phyloP scores from a whole-genome alignment of 805 yeast species.

The Wickerhamomyces bovis region DNA sequence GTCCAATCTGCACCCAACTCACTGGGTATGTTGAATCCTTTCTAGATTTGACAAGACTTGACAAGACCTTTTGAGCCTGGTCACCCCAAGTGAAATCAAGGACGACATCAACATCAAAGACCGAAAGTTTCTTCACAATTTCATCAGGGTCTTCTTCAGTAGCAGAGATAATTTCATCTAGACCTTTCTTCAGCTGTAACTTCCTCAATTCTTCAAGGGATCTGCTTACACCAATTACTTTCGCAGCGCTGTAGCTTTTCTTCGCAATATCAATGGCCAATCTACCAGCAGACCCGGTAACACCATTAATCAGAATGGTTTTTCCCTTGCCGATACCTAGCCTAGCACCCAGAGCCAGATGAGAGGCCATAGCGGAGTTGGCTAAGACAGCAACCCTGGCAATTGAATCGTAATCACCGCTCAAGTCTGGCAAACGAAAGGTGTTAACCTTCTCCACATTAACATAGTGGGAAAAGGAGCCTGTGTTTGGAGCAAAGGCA shows the following conservation, averaged over 20 bases:
- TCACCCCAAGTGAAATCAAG: constrained; percentile 11
- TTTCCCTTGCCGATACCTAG: neutral
- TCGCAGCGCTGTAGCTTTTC: constrained; percentile 1
- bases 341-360: constrained; percentile 5
- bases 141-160: neutral
- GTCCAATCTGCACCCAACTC: constrained; percentile 10
- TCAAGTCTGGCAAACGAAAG: neutral
- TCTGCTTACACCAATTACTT: constrained; percentile 9
- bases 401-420: neutral
- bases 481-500: constrained; percentile 1
- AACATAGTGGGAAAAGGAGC: constrained; percentile 5
- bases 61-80: neutral
- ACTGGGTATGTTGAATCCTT: neutral
- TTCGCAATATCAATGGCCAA: constrained; percentile 7
- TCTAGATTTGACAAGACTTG: constrained; percentile 1
- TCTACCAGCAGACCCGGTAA: constrained; percentile 7
- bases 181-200: neutral
- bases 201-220: neutral
- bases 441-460: constrained; percentile 2
- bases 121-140: neutral
- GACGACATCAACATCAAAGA: constrained; percentile 5
- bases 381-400: constrained; percentile 5
- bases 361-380: constrained; percentile 9
- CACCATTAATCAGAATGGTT: constrained; percentile 7
- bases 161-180: neutral